phyloP scores from a whole-genome alignment of 495 filamentous ascomycete species.

The Parathielavia appendiculata region DNA sequence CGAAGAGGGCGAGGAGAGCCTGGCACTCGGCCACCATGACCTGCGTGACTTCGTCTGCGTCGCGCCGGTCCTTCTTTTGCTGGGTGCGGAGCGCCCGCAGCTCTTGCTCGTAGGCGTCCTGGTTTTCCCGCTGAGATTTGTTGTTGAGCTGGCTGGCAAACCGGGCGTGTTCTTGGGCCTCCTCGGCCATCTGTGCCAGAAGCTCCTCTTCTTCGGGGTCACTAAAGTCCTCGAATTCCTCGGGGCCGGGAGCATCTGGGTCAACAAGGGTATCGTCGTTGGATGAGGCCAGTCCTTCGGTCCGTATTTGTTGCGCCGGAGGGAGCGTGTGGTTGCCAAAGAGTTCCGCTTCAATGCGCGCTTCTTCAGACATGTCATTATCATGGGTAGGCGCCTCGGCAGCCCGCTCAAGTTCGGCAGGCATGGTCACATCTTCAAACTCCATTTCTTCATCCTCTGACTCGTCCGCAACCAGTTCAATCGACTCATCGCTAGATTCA shows the following conservation, averaged over 20 bases:
- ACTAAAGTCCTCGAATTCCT: conserved; percentile 53
- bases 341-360: conserved; percentile 27
- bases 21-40: conserved; percentile 95
- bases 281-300: conserved; percentile 8
- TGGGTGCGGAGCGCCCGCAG: conserved; percentile 81
- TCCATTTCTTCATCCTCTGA: conserved; percentile 30
- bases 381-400: conserved; percentile 3
- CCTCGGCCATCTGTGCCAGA: conserved; percentile 73
- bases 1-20: conserved; percentile 81
- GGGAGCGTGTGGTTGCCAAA: conserved; percentile 14
- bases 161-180: conserved; percentile 86
- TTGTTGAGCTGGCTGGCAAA: conserved; percentile 84
- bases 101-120: conserved; percentile 77
- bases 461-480: conserved; percentile 9
- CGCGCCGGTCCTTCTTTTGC: conserved; percentile 90
- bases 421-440: conserved; percentile 39
- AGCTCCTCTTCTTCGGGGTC: conserved; percentile 92
- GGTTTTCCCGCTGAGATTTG: conserved; percentile 55
- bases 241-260: conserved; percentile 29
- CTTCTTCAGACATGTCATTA: conserved; percentile 16
- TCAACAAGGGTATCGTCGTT: conserved; percentile 33
- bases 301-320: background rate
- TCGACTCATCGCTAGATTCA: background rate
- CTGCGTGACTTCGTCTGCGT: conserved; percentile 91
- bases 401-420: conserved; percentile 1